These are phyloP conservation scores for Beauveria medogensis DNA, from an alignment of 2,329 filamentous ascomycete genomes.

Conservation along the genomic window DNA sequence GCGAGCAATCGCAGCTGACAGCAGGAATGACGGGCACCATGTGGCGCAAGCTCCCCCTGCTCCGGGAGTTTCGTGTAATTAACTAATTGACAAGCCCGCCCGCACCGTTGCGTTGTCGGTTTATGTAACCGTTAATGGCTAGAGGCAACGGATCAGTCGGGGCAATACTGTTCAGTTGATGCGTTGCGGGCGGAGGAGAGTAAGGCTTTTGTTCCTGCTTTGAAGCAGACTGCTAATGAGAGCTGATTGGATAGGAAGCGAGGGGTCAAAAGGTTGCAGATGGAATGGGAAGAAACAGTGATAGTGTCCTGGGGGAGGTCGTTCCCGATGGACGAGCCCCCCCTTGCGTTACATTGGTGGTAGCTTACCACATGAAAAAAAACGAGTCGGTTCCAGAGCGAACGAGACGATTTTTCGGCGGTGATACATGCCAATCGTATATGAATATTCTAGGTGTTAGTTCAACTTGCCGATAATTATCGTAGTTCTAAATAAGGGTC, in stretches of 20 bases:
- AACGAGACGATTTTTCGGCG: neutral
- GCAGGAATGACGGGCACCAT: neutral
- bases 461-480: too few species aligned
- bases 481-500: too few species aligned
- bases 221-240: neutral
- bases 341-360: constrained; percentile 7
- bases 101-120: neutral
- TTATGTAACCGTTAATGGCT: neutral
- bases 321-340: neutral
- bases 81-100: neutral
- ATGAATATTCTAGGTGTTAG: neutral
- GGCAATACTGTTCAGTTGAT: neutral
- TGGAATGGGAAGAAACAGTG: neutral
- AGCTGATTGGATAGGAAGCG: neutral
- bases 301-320: neutral
- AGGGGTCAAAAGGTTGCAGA: neutral
- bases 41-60: neutral
- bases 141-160: neutral
- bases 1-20: neutral
- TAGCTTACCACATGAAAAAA: neutral
- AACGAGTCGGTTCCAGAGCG: neutral
- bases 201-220: neutral
- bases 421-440: neutral
- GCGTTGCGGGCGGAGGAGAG: neutral
- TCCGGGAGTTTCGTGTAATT: neutral